Conservation (phyloP, 495 filamentous ascomycete genomes). For the Filosporella fistucella region DNA sequence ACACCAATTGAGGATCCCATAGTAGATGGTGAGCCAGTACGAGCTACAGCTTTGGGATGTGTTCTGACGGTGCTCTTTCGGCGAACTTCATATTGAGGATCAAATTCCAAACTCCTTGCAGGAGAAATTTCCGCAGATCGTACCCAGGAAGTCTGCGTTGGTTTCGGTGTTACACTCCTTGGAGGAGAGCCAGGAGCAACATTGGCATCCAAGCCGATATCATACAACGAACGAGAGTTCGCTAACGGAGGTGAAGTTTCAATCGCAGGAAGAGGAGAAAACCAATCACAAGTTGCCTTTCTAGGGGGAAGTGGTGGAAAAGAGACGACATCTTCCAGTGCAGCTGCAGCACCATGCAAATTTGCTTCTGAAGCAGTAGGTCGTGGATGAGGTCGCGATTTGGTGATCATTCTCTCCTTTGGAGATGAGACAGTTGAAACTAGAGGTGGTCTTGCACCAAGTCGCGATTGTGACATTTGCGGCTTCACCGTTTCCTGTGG, state of each 20-base stretch:
- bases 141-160: neutral
- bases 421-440: neutral
- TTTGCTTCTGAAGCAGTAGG: neutral
- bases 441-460: neutral
- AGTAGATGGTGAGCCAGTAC: conserved; percentile 1
- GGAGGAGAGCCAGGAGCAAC: conserved; percentile 1
- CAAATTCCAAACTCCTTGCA: conserved; percentile 5
- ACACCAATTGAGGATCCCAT: conserved; percentile 4
- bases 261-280: conserved; percentile 18
- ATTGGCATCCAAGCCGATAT: conserved; percentile 10
- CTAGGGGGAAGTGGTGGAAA: conserved; percentile 16
- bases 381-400: neutral
- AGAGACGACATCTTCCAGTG: conserved; percentile 15
- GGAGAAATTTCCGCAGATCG: neutral
- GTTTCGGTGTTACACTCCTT: conserved; percentile 2
- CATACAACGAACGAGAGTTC: conserved; percentile 4
- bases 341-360: neutral
- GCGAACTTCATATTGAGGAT: neutral
- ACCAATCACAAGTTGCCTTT: conserved; percentile 18
- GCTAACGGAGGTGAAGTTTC: neutral
- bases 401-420: neutral
- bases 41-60: conserved; percentile 10
- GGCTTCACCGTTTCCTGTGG: neutral
- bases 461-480: neutral
- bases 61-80: neutral